These are phyloP conservation scores for Clitopilus passeckerianus DNA, from an alignment of 768 basidiomycete species.

Conservation along the genomic window DNA sequence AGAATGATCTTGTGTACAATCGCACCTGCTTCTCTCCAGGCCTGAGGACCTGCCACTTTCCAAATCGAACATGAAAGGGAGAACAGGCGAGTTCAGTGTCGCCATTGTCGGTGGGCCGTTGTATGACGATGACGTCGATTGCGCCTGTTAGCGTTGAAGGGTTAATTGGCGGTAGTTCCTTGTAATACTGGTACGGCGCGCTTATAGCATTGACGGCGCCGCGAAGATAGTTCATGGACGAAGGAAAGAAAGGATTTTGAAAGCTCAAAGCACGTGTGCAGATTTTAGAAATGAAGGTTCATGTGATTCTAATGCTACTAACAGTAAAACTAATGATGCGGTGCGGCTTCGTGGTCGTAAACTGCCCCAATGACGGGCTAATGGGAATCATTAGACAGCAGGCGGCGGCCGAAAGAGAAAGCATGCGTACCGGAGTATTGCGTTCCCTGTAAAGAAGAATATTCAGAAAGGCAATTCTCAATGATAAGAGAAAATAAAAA, in stretches of 20 bases:
- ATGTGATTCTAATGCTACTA: slow-evolving; percentile 12
- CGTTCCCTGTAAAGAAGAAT: slow-evolving; percentile 56
- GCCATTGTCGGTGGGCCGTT: slow-evolving; percentile 60
- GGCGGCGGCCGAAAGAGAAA: slow-evolving; percentile 1
- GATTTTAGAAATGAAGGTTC: slow-evolving; percentile 2
- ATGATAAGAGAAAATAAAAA: slow-evolving; percentile 4
- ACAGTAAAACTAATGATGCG: slow-evolving; percentile 18
- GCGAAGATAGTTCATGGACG: slow-evolving; percentile 80
- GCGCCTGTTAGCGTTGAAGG: slow-evolving; percentile 96
- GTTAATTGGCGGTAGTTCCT: slow-evolving; percentile 80
- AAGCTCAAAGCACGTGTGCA: slow-evolving; percentile 9
- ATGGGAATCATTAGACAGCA: slow-evolving; percentile 3
- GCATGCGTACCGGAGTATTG: slow-evolving; percentile 63
- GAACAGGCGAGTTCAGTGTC: slow-evolving; percentile 77
- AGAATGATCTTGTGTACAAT: background rate
- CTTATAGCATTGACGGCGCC: slow-evolving; percentile 82
- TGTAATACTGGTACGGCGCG: slow-evolving; percentile 88
- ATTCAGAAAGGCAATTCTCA: slow-evolving; percentile 11
- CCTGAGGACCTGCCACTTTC: slow-evolving; percentile 92
- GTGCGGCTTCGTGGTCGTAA: slow-evolving; percentile 54
- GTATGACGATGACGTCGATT: slow-evolving; percentile 97
- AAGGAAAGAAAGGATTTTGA: slow-evolving; percentile 6
- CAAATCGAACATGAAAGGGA: slow-evolving; percentile 96
- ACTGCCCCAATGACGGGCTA: slow-evolving; percentile 61
- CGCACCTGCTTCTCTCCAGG: slow-evolving; percentile 89